These are phyloP conservation scores for Tetrahymena thermophila DNA, from an alignment of 73 alveolate genomes.

Conservation along the genomic window DNA sequence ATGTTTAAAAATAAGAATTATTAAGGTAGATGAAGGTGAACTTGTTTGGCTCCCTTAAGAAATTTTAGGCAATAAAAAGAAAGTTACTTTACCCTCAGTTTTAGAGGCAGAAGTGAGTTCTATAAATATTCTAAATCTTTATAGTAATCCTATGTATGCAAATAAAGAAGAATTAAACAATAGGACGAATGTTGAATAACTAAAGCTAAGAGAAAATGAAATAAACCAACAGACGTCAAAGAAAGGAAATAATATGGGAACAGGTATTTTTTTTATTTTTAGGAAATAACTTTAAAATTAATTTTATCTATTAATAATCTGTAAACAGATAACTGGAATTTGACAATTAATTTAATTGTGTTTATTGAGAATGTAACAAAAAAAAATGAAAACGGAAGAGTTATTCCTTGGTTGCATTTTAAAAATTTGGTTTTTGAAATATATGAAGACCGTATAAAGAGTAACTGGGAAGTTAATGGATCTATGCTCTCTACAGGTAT, in stretches of 20 bases:
- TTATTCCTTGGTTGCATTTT: background rate
- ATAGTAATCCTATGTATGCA: background rate
- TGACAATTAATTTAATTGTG: background rate
- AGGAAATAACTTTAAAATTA: too few relatives aligned
- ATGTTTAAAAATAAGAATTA: too few relatives aligned
- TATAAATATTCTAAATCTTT: background rate
- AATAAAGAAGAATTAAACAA: background rate
- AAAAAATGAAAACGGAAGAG: background rate
- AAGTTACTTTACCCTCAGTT: background rate
- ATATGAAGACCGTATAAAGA: background rate
- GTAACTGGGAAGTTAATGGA: conserved; percentile 41
- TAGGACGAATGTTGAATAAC: background rate
- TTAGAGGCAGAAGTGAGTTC: background rate
- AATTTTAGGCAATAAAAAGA: background rate
- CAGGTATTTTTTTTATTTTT: background rate
- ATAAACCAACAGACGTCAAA: background rate
- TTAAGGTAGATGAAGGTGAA: background rate
- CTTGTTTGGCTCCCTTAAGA: background rate
- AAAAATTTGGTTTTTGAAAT: background rate
- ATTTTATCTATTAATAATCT: too few relatives aligned
- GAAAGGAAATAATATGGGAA: background rate
- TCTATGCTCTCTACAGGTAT: conserved; percentile 21
- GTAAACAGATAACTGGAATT: background rate
- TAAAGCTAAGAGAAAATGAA: background rate
- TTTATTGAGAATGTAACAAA: background rate